Base-by-base conservation (phyloP, 768 basidiomycete genomes). In the Megacollybia marginata region DNA sequence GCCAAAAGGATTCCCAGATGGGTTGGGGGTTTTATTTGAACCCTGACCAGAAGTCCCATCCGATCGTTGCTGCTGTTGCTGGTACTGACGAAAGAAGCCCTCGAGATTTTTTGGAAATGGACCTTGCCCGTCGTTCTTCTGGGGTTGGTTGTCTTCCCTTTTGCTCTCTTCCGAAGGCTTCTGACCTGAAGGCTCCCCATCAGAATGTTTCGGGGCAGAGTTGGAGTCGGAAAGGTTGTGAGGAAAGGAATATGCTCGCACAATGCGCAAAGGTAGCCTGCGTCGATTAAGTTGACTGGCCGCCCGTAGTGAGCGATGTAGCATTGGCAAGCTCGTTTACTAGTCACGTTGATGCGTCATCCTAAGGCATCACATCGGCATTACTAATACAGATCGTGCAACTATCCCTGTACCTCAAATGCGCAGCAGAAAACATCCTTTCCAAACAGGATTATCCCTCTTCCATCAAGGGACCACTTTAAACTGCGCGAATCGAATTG, bases 401-500 rank as follows among this genome's bases (percentile, higher is more conserved):
- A 28, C 23, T 28, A 28, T 13, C 75, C 80, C 57, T 79, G 74
- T 6, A 88, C 88, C 62, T 90, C 87, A 52, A 89, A 91, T 6
- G 85, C 87, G 60, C 88, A 90, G 60, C 92, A 94, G 60, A 92
- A 95, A 38, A 76, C 77, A 33, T 86, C 81, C 58, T 77, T 85
- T 57, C 88, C 89, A 49, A 92, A 49, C 45, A 95, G 62, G 2
- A 85, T 69, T 48, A 94, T 64, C 1, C 87, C 87, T 53, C 87
- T 86, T 2, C 93, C 93, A 59, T 96, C 92, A 4, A 88, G 87
- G 11, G 88, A 79, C 90, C 91, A 96, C 38, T 65, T 73, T 5
- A 89, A 55, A 54, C 89, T 84, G 48, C 73, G 73, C 3, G 82
- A 75, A 48, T 83, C 78, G 55, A 94, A 94, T 59, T 78, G 75